Conservation (phyloP, 306 rosid genomes). For the Quercus rubra region DNA sequence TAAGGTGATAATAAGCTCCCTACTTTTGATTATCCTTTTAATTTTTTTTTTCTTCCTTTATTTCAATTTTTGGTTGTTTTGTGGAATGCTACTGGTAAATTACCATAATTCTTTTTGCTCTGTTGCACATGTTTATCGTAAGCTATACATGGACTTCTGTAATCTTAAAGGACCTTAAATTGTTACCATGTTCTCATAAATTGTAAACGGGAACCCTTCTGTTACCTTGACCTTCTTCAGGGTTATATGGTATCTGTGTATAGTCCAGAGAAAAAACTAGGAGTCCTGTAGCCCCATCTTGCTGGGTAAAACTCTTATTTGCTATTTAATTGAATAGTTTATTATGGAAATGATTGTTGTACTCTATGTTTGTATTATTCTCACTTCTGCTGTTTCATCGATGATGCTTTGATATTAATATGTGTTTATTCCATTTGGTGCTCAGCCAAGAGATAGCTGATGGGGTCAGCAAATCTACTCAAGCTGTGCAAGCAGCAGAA, state of each 20-base stretch:
- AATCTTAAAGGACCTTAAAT: background rate
- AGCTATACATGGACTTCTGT: background rate
- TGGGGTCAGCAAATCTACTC: constrained; percentile 81
- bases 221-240: background rate
- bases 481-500: constrained; percentile 89
- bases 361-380: background rate
- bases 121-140: background rate
- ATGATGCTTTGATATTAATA: background rate
- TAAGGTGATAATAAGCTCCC: constrained; percentile 56
- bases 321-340: background rate
- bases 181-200: background rate
- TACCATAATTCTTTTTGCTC: background rate
- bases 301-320: background rate
- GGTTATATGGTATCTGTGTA: background rate
- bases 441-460: constrained; percentile 91
- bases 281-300: background rate
- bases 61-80: constrained; percentile 9
- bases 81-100: background rate
- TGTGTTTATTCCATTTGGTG: constrained; percentile 21
- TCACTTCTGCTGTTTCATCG: background rate
- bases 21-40: background rate
- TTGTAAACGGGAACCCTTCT: too few relatives aligned
- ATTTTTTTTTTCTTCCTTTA: background rate
- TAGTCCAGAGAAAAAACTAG: background rate
- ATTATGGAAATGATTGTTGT: background rate